A percentile compares a stretch with the other conserved stretches of the same genome.
Evolutionary conservation across 345 rosid species (phyloP).

Genomic region (Brassica nigra): DNA sequence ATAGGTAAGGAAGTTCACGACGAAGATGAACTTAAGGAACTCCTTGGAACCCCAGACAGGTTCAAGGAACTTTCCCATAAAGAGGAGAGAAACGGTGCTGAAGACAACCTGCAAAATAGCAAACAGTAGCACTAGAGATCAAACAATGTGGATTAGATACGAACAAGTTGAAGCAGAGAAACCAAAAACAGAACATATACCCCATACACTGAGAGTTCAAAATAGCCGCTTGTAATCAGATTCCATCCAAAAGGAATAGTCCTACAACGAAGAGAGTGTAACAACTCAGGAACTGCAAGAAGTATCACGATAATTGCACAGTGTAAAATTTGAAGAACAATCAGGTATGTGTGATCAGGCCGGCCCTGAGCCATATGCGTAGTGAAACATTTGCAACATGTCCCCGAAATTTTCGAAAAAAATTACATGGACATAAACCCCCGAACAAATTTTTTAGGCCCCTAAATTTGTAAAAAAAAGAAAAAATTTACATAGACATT

Average conservation of each 20-base stretch:
- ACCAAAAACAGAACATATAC: slow-evolving; percentile 40
- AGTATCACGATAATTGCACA: not conserved
- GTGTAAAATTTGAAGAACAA: not conserved
- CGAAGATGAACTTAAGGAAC: slow-evolving; percentile 88
- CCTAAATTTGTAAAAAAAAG: too few relatives aligned
- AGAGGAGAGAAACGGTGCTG: slow-evolving; percentile 76
- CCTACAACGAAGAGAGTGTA: slow-evolving; percentile 45
- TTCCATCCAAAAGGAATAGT: slow-evolving; percentile 99
- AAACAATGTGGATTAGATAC: not conserved
- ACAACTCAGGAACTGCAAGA: not conserved
- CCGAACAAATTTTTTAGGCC: too few relatives aligned
- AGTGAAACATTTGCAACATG: too few relatives aligned
- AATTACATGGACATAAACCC: too few relatives aligned
- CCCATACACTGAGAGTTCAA: slow-evolving; percentile 85
- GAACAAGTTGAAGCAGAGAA: slow-evolving; percentile 4
- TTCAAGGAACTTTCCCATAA: slow-evolving; percentile 91
- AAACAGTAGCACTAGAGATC: slow-evolving; percentile 20
- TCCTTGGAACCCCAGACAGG: slow-evolving; percentile 97
- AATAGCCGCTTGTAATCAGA: slow-evolving; percentile 84
- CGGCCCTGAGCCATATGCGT: too few relatives aligned
- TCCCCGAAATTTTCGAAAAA: too few relatives aligned
- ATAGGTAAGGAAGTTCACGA: slow-evolving; percentile 79
- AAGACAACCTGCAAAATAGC: slow-evolving; percentile 56
- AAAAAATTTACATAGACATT: too few relatives aligned
- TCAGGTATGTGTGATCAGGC: too few relatives aligned